Base-by-base conservation (phyloP, 106 monocot genomes). In the Acorus gramineus region DNA sequence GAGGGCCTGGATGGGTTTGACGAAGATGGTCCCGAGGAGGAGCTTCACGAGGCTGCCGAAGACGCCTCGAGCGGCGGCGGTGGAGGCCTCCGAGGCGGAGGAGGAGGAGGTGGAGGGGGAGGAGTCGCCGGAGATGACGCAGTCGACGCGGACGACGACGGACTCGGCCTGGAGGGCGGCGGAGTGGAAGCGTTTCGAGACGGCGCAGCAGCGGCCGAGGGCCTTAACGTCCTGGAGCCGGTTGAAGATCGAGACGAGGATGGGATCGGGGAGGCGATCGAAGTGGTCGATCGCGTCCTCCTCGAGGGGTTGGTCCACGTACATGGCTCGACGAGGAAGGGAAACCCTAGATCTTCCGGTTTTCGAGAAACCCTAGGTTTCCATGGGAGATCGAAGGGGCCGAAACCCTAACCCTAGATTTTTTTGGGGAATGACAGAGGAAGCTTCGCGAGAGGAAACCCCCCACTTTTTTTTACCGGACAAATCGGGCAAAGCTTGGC, bases 151-250 rank as follows among this genome's bases (percentile, higher is more conserved):
- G 65, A 65, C 65, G 52, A 65, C 49, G 13, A 65, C 42, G 14
- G 51, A 52, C 2, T 51, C 52, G 3, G 51, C 10, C 14, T 52
- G 65, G 12, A 52, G 11, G 14, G 28, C 65, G 65, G 53, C 52
- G 52, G 1, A 6, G 2, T 52, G 65, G 65, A 65, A 65, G 11
- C 65, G 50, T 14, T 52, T 28, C 52, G 65, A 65, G 52, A 65
- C 65, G 1, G 65, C 65, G 51, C 14, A 51, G 52, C 50, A 65
- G 50, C 65, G 65, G 51, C 52, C 65, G 65, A 65, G 65, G 28
- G 11, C 50, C 28, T 53, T 65, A 13, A 65, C 65, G 52, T 65
- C 65, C 42, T 49, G 65, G 65, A 65, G 48, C 28, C 49, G 12
- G 52, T 53, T 53, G 28, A 65, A 53, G 52, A 65, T 12, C 52